Percentiles rank a stretch among this genome's conserved stretches.
phyloP scores from a whole-genome alignment of 441 rosid genomes.

The Gossypium lobatum region DNA sequence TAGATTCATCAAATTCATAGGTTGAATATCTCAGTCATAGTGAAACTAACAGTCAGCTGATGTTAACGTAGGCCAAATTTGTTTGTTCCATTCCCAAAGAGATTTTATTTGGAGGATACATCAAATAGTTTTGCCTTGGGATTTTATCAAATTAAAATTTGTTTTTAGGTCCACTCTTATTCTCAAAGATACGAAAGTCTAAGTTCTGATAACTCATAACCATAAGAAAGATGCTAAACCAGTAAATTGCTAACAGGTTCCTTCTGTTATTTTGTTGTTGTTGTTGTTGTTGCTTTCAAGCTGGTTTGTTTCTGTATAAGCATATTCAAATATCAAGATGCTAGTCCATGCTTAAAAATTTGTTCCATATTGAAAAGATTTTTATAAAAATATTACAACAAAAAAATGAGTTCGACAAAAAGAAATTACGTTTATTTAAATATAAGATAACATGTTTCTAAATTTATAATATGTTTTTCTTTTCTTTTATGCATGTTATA shows the following conservation, averaged over 20 bases:
- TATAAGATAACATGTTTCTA: no score
- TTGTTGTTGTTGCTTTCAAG: background rate
- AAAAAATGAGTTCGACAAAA: no score
- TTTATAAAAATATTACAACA: no score
- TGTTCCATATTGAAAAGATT: no score
- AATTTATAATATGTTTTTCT: no score
- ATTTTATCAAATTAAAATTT: background rate
- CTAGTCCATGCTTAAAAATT: no score
- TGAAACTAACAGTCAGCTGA: background rate
- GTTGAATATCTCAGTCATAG: background rate
- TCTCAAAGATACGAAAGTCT: background rate
- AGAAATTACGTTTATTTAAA: no score
- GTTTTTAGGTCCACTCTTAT: background rate
- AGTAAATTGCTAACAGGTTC: background rate
- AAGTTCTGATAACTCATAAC: background rate
- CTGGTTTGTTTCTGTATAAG: background rate
- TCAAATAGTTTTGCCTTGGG: background rate
- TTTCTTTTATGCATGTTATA: no score
- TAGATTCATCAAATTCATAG: background rate
- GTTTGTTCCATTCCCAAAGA: background rate
- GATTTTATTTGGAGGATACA: background rate
- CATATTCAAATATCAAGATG: no score
- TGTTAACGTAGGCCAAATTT: background rate
- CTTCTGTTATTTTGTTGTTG: background rate
- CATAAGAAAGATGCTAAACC: background rate